These are phyloP conservation scores for Erigeron canadensis DNA, from an alignment of 129 eudicot species.

Conservation along the genomic window DNA sequence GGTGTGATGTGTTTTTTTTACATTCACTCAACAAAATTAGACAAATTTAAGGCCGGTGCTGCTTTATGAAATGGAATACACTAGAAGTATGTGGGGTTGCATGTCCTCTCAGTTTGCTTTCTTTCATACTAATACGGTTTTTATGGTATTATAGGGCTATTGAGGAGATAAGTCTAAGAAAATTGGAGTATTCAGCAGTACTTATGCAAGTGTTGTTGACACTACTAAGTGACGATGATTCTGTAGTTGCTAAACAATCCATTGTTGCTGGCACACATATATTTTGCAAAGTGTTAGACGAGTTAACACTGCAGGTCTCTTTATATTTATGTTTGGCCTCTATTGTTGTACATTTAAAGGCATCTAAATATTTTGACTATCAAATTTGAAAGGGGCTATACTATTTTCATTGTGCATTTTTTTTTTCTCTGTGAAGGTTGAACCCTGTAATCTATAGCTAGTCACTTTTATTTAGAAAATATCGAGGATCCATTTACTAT, in stretches of 20 bases:
- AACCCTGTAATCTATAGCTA: conserved; percentile 8
- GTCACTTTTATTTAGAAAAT: conserved; percentile 11
- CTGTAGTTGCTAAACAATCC: conserved; percentile 67
- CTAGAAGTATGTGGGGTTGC: neutral
- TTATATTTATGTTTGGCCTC: conserved; percentile 2
- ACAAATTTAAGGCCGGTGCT: neutral
- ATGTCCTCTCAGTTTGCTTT: neutral
- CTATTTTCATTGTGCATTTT: neutral
- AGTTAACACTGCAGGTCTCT: conserved; percentile 69
- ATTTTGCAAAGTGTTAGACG: conserved; percentile 62
- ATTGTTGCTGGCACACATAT: conserved; percentile 64
- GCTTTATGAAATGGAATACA: conserved; percentile 19
- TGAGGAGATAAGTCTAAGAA: conserved; percentile 66
- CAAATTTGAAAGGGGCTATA: neutral
- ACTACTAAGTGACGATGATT: conserved; percentile 56
- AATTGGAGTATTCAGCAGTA: conserved; percentile 58
- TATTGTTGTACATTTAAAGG: neutral
- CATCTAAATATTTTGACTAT: neutral
- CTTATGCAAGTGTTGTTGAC: conserved; percentile 65
- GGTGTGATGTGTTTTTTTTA: neutral
- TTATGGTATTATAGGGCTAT: conserved; percentile 44
- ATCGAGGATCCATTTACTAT: neutral
- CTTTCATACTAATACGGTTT: conserved; percentile 23
- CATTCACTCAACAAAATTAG: conserved; percentile 5
- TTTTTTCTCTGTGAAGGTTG: conserved; percentile 4